phyloP scores from a whole-genome alignment of 148 eudicot species.

The Agrostemma githago region DNA sequence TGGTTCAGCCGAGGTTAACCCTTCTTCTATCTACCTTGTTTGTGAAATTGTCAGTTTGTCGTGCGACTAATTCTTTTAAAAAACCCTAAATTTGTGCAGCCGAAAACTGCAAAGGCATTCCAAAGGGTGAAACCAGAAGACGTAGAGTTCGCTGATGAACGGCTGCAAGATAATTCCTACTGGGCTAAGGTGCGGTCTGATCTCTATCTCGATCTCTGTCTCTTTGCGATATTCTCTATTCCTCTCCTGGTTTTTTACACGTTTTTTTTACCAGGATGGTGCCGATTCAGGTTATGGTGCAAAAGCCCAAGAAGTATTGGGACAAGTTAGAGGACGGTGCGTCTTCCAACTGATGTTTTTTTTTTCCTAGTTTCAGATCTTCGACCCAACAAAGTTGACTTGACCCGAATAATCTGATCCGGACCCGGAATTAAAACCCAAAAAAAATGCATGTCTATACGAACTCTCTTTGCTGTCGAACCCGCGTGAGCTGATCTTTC shows the following conservation, averaged over 20 bases:
- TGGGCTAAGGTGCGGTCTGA: conserved; percentile 76
- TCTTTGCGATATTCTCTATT: neutral
- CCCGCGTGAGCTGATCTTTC: neutral
- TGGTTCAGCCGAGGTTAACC: conserved; percentile 59
- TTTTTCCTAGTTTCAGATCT: neutral
- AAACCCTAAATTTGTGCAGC: conserved; percentile 36
- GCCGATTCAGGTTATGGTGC: conserved; percentile 94
- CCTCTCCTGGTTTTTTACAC: neutral
- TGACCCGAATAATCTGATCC: neutral
- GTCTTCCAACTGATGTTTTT: neutral
- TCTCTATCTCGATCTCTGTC: neutral
- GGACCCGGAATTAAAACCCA: too few species aligned
- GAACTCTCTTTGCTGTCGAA: neutral
- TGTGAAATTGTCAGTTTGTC: too few species aligned
- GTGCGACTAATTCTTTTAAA: too few species aligned
- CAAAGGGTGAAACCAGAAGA: conserved; percentile 82
- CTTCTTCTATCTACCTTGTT: too few species aligned
- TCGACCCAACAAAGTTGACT: neutral
- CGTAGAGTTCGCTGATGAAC: conserved; percentile 66
- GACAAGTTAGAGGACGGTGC: conserved; percentile 93
- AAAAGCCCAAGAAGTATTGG: conserved; percentile 87
- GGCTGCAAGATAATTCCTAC: conserved; percentile 87
- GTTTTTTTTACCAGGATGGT: conserved; percentile 52
- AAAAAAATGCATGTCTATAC: too few species aligned
- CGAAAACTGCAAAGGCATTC: conserved; percentile 65